Conservation (phyloP, 257 asterid species). For the Solanum chmielewskii region DNA sequence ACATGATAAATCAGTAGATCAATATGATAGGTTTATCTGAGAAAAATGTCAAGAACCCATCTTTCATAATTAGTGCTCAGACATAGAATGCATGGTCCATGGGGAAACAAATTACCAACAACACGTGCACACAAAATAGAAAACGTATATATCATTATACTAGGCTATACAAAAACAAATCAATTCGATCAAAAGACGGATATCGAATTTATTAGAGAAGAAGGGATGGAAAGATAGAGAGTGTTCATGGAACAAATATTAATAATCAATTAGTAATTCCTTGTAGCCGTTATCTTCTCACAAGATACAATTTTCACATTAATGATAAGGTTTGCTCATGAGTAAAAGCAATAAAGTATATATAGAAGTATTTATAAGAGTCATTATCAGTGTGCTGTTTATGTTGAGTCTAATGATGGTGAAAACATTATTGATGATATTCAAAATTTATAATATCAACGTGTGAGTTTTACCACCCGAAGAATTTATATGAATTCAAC, state of each 20-base stretch:
- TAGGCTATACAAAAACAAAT: not conserved
- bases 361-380: too few species aligned
- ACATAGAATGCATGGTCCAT: slow-evolving; percentile 1
- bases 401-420: not conserved
- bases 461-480: too few species aligned
- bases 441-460: too few species aligned
- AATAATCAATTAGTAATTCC: slow-evolving; percentile 7
- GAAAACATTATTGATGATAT: too few species aligned
- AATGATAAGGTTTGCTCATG: not conserved
- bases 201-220: not conserved
- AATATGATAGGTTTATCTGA: not conserved
- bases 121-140: not conserved
- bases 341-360: not conserved
- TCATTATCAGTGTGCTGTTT: not conserved
- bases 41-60: not conserved
- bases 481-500: not conserved
- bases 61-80: not conserved
- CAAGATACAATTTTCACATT: not conserved
- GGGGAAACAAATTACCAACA: not conserved
- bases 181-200: not conserved
- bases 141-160: slow-evolving; percentile 1
- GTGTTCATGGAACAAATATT: not conserved
- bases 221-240: not conserved
- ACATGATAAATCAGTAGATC: not conserved
- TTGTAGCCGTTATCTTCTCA: not conserved